Evolutionary conservation across 306 rosid species (phyloP).

Genomic region (Fragaria nilgerrensis): DNA sequence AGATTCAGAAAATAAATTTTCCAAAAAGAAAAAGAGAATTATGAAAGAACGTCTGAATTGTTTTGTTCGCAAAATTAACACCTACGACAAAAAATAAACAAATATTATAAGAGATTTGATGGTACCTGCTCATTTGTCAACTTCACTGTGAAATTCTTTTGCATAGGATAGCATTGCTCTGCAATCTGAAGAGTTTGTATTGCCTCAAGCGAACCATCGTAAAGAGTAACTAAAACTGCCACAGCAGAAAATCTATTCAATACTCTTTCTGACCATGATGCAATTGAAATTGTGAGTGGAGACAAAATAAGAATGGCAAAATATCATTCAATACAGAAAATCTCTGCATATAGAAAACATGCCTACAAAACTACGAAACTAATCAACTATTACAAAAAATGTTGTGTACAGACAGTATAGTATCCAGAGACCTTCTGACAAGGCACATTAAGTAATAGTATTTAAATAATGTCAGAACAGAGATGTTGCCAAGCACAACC

Average conservation of each 20-base stretch:
- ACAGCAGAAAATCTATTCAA: conserved; percentile 19
- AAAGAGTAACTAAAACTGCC: conserved; percentile 28
- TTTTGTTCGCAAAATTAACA: not conserved
- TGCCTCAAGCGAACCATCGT: conserved; percentile 41
- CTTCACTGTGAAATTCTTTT: conserved; percentile 57
- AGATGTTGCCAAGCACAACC: conserved; percentile 11
- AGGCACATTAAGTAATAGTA: not conserved
- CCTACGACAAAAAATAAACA: not conserved
- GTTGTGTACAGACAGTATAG: not conserved
- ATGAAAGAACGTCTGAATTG: conserved; percentile 22
- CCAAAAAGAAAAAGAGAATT: not conserved
- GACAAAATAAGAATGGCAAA: conserved; percentile 15
- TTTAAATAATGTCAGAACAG: not conserved
- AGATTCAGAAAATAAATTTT: not conserved
- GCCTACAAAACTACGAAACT: not conserved
- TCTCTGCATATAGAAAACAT: conserved; percentile 14
- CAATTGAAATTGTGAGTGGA: not conserved
- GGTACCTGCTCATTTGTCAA: conserved; percentile 85
- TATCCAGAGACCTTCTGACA: conserved; percentile 15
- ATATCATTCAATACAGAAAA: not conserved
- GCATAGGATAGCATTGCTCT: conserved; percentile 91
- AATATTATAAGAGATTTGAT: conserved; percentile 3
- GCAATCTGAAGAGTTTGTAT: conserved; percentile 56
- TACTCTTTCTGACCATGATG: not conserved
- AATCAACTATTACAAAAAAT: not conserved